Percentiles rank a stretch among this genome's conserved stretches.
Conservation (phyloP, 768 basidiomycete genomes). For the Cystofilobasidium capitatum region DNA sequence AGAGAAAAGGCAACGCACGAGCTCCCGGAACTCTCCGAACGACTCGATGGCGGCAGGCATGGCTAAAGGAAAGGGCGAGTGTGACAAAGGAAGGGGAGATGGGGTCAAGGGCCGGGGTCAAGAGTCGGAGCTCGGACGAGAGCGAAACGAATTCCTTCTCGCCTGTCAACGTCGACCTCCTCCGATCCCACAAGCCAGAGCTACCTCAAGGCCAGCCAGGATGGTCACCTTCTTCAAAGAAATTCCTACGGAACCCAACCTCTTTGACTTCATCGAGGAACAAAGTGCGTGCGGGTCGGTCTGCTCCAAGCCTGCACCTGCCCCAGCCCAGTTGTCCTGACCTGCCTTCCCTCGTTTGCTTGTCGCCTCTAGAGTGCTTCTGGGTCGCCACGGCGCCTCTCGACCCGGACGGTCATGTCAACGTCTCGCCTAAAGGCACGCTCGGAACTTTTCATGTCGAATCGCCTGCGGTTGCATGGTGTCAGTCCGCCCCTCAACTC, state of each 20-base stretch:
- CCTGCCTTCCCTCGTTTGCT: background rate
- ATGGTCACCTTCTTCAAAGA: conserved; percentile 19
- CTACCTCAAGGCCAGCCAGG: background rate
- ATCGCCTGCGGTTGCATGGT: background rate
- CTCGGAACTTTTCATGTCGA: conserved; percentile 9
- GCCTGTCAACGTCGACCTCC: too few relatives aligned
- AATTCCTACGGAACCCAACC: conserved; percentile 6
- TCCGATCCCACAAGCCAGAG: background rate
- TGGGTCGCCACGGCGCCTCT: conserved; percentile 20
- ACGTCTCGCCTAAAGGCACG: conserved; percentile 22
- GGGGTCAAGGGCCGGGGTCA: too few relatives aligned
- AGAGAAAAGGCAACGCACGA: too few relatives aligned
- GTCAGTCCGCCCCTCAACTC: background rate
- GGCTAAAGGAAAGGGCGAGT: too few relatives aligned
- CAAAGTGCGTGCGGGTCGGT: background rate
- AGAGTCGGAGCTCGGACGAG: too few relatives aligned
- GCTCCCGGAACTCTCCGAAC: too few relatives aligned
- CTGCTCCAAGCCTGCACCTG: background rate
- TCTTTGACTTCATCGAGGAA: background rate
- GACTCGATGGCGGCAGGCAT: too few relatives aligned
- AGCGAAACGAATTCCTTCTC: too few relatives aligned
- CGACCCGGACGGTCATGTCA: background rate
- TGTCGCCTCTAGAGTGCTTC: conserved; percentile 3
- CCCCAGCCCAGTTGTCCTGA: background rate
- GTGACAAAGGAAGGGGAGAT: too few relatives aligned